Base-by-base conservation (phyloP, 352 stramenopile genomes). In the Peronosclerospora sorghi region DNA sequence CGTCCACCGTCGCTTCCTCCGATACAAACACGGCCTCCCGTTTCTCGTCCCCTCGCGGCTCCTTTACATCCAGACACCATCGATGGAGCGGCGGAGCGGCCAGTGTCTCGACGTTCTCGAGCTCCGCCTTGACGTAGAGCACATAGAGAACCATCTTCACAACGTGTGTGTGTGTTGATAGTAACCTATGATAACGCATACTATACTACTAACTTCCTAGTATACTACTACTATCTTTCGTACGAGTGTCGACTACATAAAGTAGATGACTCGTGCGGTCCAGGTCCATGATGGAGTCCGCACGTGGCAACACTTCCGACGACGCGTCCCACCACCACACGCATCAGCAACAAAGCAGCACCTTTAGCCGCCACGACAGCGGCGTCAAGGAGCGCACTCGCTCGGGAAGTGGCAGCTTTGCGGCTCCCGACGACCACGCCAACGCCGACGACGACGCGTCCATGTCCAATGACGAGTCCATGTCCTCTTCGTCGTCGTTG, bases 1-100 rank as follows among this genome's bases (percentile, higher is more conserved):
- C 70, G 39, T 91, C 73, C 41, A 83, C 54, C 6, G 60, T 45
- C 45, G 89, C 70, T 43, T 90, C 79, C 40, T 91, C 78, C 43
- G 79, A 91, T 20, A 92, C 77, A 27, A 88, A 67, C 29, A 94
- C 78, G 29, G 53, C 82, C 41, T 83, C 58, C 29, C 82, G 76
- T 48, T 57, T 77, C 57, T 92, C 82, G 21, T 90, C 75, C 6
- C 78, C 62, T 13, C 59, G 84, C 15, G 82, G 54, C 44, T 92
- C 73, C 65, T 88, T 89, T 19, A 94, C 74, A 41, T 88, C 72
- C 38, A 94, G 59, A 32, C 78, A 91, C 82, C 82, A 94, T 37
- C 65, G 80, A 43, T 90, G 77, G 32, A 75, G 45, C 14, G 61
- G 37, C 23, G 82, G 77, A 24, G 78, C 75, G 37, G 69, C 60